A percentile compares a stretch with the other conserved stretches of the same genome.
Evolutionary conservation across 1,139 yeast genomes (phyloP).

Genomic region (Chernovozyma aurita): DNA sequence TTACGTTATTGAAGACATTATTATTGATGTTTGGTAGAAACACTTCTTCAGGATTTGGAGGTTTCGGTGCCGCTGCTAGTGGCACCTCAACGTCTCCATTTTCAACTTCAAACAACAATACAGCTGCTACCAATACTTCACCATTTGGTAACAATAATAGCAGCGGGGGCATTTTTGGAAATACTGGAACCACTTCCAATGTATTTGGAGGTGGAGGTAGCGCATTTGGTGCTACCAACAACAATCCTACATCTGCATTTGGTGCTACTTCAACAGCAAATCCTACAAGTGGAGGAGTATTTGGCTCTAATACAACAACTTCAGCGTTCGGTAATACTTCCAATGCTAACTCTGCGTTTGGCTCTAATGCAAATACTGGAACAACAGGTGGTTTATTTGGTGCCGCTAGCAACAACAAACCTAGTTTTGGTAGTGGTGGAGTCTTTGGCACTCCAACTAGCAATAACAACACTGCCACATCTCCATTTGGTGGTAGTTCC

Average conservation of each 20-base stretch:
- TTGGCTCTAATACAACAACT: slow-evolving; percentile 26
- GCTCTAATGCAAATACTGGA: slow-evolving; percentile 17
- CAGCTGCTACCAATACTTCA: slow-evolving; percentile 10
- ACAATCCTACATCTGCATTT: slow-evolving; percentile 16
- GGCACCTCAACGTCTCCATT: slow-evolving; percentile 27
- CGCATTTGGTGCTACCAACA: slow-evolving; percentile 18
- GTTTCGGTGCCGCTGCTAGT: slow-evolving; percentile 44
- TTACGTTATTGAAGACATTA: neutral
- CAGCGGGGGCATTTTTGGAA: slow-evolving; percentile 13
- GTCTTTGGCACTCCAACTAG: slow-evolving; percentile 15
- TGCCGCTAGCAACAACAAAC: slow-evolving; percentile 14
- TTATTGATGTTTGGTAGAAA: slow-evolving; percentile 41
- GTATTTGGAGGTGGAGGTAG: slow-evolving; percentile 15
- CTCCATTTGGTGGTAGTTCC: slow-evolving; percentile 22
- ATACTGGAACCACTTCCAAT: slow-evolving; percentile 18
- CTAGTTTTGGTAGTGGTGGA: slow-evolving; percentile 15
- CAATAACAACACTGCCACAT: slow-evolving; percentile 12
- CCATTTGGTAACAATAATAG: slow-evolving; percentile 20
- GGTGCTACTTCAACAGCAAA: slow-evolving; percentile 16
- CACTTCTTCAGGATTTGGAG: slow-evolving; percentile 55
- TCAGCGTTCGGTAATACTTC: slow-evolving; percentile 16
- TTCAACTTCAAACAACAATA: slow-evolving; percentile 19
- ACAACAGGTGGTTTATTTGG: slow-evolving; percentile 19
- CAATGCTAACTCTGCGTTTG: slow-evolving; percentile 20
- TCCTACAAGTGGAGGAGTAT: slow-evolving; percentile 25